Percentiles rank a stretch among this genome's conserved stretches.
Conservation (phyloP, 768 basidiomycete genomes). For the Hygrocybe punicea region DNA sequence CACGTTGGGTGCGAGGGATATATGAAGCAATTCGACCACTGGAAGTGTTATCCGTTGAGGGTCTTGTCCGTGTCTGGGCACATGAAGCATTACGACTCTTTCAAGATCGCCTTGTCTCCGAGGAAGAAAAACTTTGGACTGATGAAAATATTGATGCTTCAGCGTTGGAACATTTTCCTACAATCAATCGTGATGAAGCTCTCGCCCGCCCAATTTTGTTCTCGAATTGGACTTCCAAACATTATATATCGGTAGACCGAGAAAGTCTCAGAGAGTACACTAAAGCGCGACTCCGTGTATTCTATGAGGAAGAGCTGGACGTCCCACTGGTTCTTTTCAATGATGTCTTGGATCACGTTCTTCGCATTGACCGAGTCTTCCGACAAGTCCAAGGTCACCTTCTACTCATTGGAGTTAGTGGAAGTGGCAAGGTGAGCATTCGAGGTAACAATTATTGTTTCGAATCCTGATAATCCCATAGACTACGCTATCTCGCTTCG, state of each 20-base stretch:
- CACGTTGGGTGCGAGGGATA: slow-evolving; percentile 94
- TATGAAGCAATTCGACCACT: slow-evolving; percentile 95
- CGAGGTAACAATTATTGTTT: background rate
- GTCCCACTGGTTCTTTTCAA: slow-evolving; percentile 98
- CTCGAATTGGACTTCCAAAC: slow-evolving; percentile 98
- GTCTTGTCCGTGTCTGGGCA: slow-evolving; percentile 95
- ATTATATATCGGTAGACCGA: slow-evolving; percentile 93
- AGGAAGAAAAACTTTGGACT: slow-evolving; percentile 93
- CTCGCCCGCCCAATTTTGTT: slow-evolving; percentile 87
- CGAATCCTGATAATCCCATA: slow-evolving; percentile 32
- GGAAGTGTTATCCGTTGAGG: slow-evolving; percentile 90
- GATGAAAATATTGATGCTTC: slow-evolving; percentile 84
- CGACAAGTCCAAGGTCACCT: slow-evolving; percentile 96
- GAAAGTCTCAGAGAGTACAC: slow-evolving; percentile 93
- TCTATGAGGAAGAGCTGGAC: slow-evolving; percentile 98
- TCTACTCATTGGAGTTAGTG: slow-evolving; percentile 94
- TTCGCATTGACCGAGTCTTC: slow-evolving; percentile 98
- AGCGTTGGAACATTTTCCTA: slow-evolving; percentile 90
- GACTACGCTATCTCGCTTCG: slow-evolving; percentile 97
- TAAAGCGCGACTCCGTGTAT: slow-evolving; percentile 94
- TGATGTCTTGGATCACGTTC: slow-evolving; percentile 95
- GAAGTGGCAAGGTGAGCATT: slow-evolving; percentile 85
- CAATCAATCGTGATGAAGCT: slow-evolving; percentile 83
- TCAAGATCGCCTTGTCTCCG: slow-evolving; percentile 92
- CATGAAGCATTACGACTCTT: slow-evolving; percentile 97